Conservation (phyloP, 2,329 filamentous ascomycete species). For the Cercospora janseana region DNA sequence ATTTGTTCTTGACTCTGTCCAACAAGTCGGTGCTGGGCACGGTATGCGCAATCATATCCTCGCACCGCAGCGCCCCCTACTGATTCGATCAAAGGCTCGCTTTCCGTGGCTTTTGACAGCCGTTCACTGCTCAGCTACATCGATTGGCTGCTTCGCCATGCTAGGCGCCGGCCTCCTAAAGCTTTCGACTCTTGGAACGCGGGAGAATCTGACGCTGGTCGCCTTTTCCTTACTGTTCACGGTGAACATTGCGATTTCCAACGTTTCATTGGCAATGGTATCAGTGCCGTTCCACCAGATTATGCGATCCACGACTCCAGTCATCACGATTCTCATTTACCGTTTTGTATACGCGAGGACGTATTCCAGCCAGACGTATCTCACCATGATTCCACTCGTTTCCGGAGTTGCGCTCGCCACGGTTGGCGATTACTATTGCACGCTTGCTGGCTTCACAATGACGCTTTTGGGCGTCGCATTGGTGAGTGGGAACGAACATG, state of each 20-base stretch:
- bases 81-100: conserved; percentile 44
- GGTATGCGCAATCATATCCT: conserved; percentile 25
- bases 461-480: conserved; percentile 42
- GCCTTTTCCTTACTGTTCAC: conserved; percentile 62
- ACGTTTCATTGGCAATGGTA: conserved; percentile 60
- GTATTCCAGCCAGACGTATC: conserved; percentile 57
- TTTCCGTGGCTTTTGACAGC: conserved; percentile 63
- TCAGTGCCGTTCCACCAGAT: conserved; percentile 67
- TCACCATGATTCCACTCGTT: conserved; percentile 61
- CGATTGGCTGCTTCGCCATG: conserved; percentile 56
- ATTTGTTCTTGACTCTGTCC: conserved; percentile 55
- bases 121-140: conserved; percentile 58
- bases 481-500: background rate
- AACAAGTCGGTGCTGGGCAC: conserved; percentile 57
- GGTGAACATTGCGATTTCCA: conserved; percentile 63
- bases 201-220: conserved; percentile 56
- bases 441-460: conserved; percentile 48
- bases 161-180: conserved; percentile 54
- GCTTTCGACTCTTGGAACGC: conserved; percentile 52
- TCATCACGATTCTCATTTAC: conserved; percentile 63
- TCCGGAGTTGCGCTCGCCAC: conserved; percentile 60
- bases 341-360: conserved; percentile 55
- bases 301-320: conserved; percentile 60
- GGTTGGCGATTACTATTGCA: conserved; percentile 62
- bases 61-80: background rate